phyloP scores from a whole-genome alignment of 2,329 filamentous ascomycete genomes.

The Alternaria hordeiaustralica region DNA sequence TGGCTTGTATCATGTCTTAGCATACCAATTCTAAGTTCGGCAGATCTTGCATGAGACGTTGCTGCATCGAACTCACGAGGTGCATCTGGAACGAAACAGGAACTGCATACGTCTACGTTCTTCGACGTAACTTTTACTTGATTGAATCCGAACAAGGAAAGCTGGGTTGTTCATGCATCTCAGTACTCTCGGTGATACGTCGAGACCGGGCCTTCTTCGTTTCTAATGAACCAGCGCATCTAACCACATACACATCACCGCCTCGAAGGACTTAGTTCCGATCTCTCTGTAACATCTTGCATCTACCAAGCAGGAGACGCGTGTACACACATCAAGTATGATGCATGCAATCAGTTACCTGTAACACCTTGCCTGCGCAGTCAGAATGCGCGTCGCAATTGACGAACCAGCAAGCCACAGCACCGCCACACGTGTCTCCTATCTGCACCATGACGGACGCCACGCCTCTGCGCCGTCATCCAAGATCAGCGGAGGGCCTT shows the following conservation, averaged over 20 bases:
- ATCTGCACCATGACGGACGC: not conserved
- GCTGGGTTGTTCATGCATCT: not conserved
- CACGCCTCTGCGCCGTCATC: not conserved
- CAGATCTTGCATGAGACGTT: not conserved
- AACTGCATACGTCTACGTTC: not conserved
- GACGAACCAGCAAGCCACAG: not conserved
- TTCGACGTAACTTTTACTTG: not conserved
- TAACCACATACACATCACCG: not conserved
- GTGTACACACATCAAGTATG: not conserved
- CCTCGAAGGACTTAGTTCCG: not conserved
- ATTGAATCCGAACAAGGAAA: not conserved
- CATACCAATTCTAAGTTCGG: not conserved
- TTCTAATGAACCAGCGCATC: not conserved
- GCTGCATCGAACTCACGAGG: not conserved
- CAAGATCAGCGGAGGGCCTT: slow-evolving; percentile 6
- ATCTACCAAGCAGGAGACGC: not conserved
- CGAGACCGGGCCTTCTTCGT: not conserved
- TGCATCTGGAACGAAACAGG: not conserved
- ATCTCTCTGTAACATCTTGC: not conserved
- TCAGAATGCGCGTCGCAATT: not conserved
- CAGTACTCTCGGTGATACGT: not conserved
- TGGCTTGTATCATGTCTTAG: not conserved
- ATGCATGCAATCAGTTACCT: not conserved
- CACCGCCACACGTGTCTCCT: slow-evolving; percentile 4
- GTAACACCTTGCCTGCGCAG: not conserved